phyloP scores from a whole-genome alignment of 2,329 filamentous ascomycete genomes.

The Aspergillus carbonarius region DNA sequence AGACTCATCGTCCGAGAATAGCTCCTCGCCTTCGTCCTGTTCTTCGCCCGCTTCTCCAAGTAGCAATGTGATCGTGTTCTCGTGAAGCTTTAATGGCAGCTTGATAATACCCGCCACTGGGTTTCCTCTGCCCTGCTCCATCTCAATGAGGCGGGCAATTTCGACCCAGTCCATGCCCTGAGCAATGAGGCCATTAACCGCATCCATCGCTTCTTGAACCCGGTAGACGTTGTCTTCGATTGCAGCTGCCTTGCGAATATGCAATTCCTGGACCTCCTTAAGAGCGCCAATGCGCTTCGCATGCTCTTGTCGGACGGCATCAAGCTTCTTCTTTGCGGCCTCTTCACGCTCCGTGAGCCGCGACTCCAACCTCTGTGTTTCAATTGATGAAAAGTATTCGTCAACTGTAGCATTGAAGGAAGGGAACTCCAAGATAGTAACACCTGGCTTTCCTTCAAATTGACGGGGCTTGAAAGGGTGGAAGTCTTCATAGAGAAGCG shows the following conservation, averaged over 20 bases:
- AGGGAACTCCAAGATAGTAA: constrained; percentile 72
- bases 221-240: constrained; percentile 88
- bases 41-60: constrained; percentile 70
- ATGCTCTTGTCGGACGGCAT: constrained; percentile 81
- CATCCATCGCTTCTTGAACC: constrained; percentile 88
- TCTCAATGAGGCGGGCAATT: constrained; percentile 81
- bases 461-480: constrained; percentile 87
- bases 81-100: constrained; percentile 81
- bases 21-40: constrained; percentile 64
- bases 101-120: constrained; percentile 84
- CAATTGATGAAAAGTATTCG: constrained; percentile 94
- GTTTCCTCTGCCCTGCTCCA: constrained; percentile 78
- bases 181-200: constrained; percentile 84
- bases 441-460: constrained; percentile 65
- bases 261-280: constrained; percentile 75
- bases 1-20: constrained; percentile 61
- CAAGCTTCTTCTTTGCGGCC: constrained; percentile 76
- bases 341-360: constrained; percentile 78
- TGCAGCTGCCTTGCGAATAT: constrained; percentile 82
- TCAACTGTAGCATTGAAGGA: constrained; percentile 93
- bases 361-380: constrained; percentile 88
- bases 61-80: constrained; percentile 80
- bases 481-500: constrained; percentile 85
- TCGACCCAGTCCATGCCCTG: constrained; percentile 98
- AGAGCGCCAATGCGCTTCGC: constrained; percentile 79